A percentile compares a stretch with the other conserved stretches of the same genome.
Evolutionary conservation across 768 basidiomycete genomes (phyloP).

Genomic region (Suillus discolor): DNA sequence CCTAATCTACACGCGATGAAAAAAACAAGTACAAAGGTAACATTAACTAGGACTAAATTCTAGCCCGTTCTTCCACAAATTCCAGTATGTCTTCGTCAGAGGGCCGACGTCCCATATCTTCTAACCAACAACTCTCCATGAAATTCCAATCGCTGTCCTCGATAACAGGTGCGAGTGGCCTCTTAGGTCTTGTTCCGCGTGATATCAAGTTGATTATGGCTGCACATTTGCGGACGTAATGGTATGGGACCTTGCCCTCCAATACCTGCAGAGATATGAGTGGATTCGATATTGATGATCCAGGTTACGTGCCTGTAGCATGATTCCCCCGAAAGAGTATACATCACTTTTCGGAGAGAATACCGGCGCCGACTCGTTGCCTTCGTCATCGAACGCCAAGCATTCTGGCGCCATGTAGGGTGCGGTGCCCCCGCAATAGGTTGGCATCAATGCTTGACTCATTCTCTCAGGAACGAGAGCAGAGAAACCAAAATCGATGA

Average conservation of each 20-base stretch:
- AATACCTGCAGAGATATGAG: background rate
- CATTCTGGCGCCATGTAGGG: constrained; percentile 10
- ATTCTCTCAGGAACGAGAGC: constrained; percentile 14
- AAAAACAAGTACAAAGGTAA: background rate
- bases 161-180: constrained; percentile 13
- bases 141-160: constrained; percentile 26
- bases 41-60: background rate
- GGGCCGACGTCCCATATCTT: constrained; percentile 35
- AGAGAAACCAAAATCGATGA: constrained; percentile 11
- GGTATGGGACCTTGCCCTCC: background rate
- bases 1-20: background rate
- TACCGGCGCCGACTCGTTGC: too few species aligned
- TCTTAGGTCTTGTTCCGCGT: constrained; percentile 15
- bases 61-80: background rate
- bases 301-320: constrained; percentile 11
- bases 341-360: constrained; percentile 5
- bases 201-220: background rate
- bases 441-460: background rate
- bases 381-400: background rate
- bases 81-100: background rate
- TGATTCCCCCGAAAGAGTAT: constrained; percentile 33
- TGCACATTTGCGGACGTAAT: background rate
- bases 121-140: constrained; percentile 30
- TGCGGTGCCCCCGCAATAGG: constrained; percentile 21
- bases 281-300: too few species aligned